Conservation (phyloP, 2,329 filamentous ascomycete species). For the Phyllosticta citribraziliensis region DNA sequence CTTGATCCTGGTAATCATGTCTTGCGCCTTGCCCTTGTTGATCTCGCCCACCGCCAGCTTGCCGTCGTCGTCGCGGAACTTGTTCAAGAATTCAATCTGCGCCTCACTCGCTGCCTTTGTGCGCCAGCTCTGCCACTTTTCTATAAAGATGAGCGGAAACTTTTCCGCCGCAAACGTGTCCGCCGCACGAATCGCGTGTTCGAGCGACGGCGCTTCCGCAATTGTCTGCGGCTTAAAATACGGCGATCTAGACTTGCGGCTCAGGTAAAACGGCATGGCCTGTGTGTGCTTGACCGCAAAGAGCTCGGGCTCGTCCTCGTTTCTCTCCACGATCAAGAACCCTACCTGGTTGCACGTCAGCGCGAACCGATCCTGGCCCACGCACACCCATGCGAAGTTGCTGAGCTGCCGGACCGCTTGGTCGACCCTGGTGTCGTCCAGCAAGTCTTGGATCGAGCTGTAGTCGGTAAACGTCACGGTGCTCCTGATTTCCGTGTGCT, state of each 20-base stretch:
- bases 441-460: slow-evolving; percentile 80
- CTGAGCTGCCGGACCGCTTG: slow-evolving; percentile 69
- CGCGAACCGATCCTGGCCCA: slow-evolving; percentile 60
- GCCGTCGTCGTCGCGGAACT: slow-evolving; percentile 46
- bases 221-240: slow-evolving; percentile 62
- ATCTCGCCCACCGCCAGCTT: slow-evolving; percentile 47
- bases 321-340: slow-evolving; percentile 44
- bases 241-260: slow-evolving; percentile 28
- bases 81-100: slow-evolving; percentile 63
- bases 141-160: slow-evolving; percentile 60
- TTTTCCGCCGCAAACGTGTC: slow-evolving; percentile 66
- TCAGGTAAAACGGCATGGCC: slow-evolving; percentile 23
- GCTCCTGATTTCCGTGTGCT: slow-evolving; percentile 30
- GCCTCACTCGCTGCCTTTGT: slow-evolving; percentile 47
- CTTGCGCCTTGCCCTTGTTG: slow-evolving; percentile 70
- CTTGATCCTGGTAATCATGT: slow-evolving; percentile 89
- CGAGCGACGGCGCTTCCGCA: slow-evolving; percentile 54
- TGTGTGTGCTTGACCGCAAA: slow-evolving; percentile 34
- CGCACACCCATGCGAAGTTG: slow-evolving; percentile 70
- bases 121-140: slow-evolving; percentile 60
- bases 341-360: slow-evolving; percentile 53
- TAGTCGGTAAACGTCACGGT: slow-evolving; percentile 80
- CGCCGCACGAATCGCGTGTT: slow-evolving; percentile 70
- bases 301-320: slow-evolving; percentile 33
- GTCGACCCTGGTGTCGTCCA: slow-evolving; percentile 72